These are phyloP conservation scores for Fusarium keratoplasticum DNA, from an alignment of 2,329 filamentous ascomycete species.

Conservation along the genomic window DNA sequence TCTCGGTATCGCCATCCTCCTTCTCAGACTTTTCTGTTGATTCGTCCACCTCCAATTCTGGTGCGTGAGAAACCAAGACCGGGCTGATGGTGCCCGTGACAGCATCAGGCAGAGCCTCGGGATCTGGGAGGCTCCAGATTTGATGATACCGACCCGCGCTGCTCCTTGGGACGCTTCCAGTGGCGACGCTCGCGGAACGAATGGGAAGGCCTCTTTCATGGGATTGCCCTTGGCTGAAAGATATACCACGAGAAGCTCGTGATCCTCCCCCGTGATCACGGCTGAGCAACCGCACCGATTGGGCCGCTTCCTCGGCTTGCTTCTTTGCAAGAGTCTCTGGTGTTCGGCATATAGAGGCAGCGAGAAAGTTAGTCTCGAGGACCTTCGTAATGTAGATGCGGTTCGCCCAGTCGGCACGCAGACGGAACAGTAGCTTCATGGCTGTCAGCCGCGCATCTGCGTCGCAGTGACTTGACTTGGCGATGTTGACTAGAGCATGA, in stretches of 20 bases:
- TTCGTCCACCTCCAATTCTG: constrained; percentile 32
- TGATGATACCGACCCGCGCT: constrained; percentile 56
- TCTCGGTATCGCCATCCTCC: constrained; percentile 46
- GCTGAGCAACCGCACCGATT: constrained; percentile 57
- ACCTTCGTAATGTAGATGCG: constrained; percentile 77
- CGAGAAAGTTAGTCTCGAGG: constrained; percentile 79
- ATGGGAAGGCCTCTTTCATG: constrained; percentile 56
- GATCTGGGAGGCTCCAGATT: constrained; percentile 70
- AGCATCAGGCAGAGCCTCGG: constrained; percentile 63
- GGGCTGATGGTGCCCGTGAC: constrained; percentile 61
- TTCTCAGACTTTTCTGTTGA: constrained; percentile 11
- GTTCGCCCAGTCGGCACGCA: constrained; percentile 85
- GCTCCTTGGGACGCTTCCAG: constrained; percentile 47
- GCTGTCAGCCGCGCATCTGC: constrained; percentile 78
- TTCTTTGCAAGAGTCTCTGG: constrained; percentile 64
- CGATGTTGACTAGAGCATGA: constrained; percentile 72
- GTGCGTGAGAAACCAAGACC: constrained; percentile 59
- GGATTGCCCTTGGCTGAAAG: constrained; percentile 60
- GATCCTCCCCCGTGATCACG: constrained; percentile 54
- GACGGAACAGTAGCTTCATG: constrained; percentile 82
- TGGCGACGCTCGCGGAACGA: constrained; percentile 56
- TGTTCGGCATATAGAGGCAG: constrained; percentile 76
- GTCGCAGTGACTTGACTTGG: constrained; percentile 69
- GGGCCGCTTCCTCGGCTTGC: constrained; percentile 63
- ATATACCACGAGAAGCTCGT: constrained; percentile 62